Evolutionary conservation across 768 basidiomycete genomes (phyloP), one percentile per base, ranked within the genome.

Genomic region (Pisolithus orientalis): DNA sequence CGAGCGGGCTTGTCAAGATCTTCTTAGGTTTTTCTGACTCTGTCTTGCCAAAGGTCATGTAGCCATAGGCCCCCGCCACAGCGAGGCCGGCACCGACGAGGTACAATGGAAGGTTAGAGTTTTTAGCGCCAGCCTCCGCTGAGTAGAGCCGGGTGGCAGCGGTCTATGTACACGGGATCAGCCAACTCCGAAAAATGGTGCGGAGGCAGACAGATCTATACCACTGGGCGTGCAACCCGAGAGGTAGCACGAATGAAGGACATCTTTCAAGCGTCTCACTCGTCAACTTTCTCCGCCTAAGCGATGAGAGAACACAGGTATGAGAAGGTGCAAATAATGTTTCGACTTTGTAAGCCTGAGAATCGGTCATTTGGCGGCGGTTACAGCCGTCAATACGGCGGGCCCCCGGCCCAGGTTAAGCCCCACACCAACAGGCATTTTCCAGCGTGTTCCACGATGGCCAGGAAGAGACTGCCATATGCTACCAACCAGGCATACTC

Each of bases 1-100:
- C 85, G 25, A 93, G 77, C 11, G 85, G 81, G 58, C 84, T 86
- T 64, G 81, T 84, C 63, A 80, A 72, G 55, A 44, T 49, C 49
- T 63, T 68, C 44, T 52, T 59, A n/a, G 59, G 39, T 78, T 79
- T 63, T 68, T 71, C 49, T 64, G 69, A 60, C 66, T 66, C 59
- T 45, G 60, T 5, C 53, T 61, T 53, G 54, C 57, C 54, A 50
- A 64, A 64, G 24, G 76, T 72, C 53, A 83, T 69, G 68, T 85
- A 87, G 45, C 79, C 62, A 58, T 79, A 82, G 31, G 60, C 69
- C 7, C 63, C 79, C 10, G 73, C 63, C 28, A 72, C 75, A 39
- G 65, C 72, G 37, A 71, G 61, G 61, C 78, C 80, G 6, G 72
- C 73, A 46, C 76, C 81, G 43, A 77, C 63, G 40, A 84, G 61